Conservation (phyloP, 108 stramenopile species). For the Halocafeteria seosinensis region DNA sequence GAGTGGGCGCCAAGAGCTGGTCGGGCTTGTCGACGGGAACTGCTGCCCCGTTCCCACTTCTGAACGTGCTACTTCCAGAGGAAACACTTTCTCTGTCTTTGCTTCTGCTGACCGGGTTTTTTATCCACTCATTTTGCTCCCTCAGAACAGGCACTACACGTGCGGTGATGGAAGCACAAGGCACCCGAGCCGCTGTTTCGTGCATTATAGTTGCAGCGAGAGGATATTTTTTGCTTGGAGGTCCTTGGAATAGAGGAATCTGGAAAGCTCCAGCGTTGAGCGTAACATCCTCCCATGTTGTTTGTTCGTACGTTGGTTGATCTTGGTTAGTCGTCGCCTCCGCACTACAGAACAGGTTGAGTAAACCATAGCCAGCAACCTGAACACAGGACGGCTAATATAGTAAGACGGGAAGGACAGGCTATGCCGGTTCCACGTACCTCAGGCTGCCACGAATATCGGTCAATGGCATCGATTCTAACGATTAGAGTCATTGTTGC, state of each 20-base stretch:
- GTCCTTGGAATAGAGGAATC: neutral
- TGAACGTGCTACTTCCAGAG: no score
- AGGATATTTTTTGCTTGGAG: neutral
- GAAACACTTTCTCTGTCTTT: no score
- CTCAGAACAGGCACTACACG: neutral
- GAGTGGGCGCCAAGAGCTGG: neutral
- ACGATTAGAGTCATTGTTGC: neutral
- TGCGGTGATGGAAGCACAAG: neutral
- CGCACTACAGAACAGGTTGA: neutral
- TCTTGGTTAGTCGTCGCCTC: neutral
- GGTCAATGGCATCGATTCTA: neutral
- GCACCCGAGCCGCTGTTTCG: neutral
- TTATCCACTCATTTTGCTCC: no score
- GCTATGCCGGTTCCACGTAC: no score
- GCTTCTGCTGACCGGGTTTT: no score
- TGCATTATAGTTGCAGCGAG: neutral
- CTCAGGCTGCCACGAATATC: no score
- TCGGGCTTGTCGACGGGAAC: no score
- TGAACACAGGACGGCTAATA: no score
- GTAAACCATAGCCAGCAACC: neutral
- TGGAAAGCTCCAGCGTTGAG: neutral
- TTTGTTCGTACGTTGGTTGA: neutral
- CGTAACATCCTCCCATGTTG: neutral
- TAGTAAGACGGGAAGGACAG: no score
- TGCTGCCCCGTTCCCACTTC: no score